Evolutionary conservation across 768 basidiomycete genomes (phyloP).

Genomic region (Boletellus emodensis): DNA sequence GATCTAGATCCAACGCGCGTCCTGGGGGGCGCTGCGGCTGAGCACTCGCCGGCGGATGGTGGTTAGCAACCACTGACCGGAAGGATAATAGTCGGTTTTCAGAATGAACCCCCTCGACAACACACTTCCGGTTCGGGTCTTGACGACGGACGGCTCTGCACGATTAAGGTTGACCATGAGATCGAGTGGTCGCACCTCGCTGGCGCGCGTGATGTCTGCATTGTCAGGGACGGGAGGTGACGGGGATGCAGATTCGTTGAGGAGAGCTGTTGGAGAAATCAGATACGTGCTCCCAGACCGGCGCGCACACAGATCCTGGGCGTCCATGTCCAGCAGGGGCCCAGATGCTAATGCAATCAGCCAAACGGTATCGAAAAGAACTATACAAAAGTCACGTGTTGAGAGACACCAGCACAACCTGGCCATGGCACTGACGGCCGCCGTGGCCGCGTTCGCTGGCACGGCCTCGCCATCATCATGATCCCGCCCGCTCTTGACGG

Average conservation of each 20-base stretch:
- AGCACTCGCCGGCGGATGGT: neutral
- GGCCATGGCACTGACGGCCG: no score
- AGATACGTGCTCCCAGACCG: slow-evolving; percentile 1
- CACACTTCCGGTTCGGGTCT: slow-evolving; percentile 79
- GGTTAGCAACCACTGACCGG: slow-evolving; percentile 41
- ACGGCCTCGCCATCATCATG: no score
- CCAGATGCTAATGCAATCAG: neutral
- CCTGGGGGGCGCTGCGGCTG: slow-evolving; percentile 40
- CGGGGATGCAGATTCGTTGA: slow-evolving; percentile 5
- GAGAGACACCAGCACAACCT: no score
- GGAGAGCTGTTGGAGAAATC: slow-evolving; percentile 7
- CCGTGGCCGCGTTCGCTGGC: no score
- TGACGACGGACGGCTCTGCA: slow-evolving; percentile 72
- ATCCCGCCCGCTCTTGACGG: no score
- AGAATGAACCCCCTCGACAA: slow-evolving; percentile 86
- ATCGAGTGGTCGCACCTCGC: slow-evolving; percentile 43
- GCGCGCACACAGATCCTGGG: neutral
- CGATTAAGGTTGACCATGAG: slow-evolving; percentile 59
- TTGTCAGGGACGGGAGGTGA: slow-evolving; percentile 1
- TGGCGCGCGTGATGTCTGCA: slow-evolving; percentile 4
- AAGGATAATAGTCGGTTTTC: slow-evolving; percentile 89
- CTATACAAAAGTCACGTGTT: slow-evolving; percentile 10
- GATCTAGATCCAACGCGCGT: slow-evolving; percentile 83
- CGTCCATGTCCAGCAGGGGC: neutral
- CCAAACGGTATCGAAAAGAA: no score